A percentile compares a stretch with the other conserved stretches of the same genome.
These are phyloP conservation scores for Leccinum subspadiceum DNA, from an alignment of 1,284 basidiomycete genomes.

Conservation along the genomic window DNA sequence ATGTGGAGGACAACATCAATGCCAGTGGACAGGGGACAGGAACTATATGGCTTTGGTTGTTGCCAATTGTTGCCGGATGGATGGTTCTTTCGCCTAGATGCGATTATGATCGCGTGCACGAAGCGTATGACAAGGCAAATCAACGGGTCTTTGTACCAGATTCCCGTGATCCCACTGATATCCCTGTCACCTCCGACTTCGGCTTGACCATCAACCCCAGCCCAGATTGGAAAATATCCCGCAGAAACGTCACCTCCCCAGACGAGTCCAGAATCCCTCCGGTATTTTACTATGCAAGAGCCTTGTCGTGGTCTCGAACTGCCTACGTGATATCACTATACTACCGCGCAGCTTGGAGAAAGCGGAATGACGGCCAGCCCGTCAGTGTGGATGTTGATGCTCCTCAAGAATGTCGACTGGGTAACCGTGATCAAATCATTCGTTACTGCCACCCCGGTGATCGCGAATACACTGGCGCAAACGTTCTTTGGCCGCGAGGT, in stretches of 20 bases:
- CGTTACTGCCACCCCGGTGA: conserved; percentile 22
- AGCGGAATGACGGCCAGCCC: background rate
- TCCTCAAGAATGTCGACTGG: conserved; percentile 19
- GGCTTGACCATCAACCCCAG: conserved; percentile 25
- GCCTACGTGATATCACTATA: conserved; percentile 18
- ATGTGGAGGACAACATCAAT: conserved; percentile 6
- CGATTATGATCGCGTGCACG: conserved; percentile 31
- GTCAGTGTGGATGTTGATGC: background rate
- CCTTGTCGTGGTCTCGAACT: conserved; percentile 25
- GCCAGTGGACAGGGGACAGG: conserved; percentile 38
- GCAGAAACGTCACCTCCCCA: conserved; percentile 10
- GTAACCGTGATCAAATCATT: conserved; percentile 27
- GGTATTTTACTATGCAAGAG: conserved; percentile 33
- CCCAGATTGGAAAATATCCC: conserved; percentile 2
- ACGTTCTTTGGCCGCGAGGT: conserved; percentile 28
- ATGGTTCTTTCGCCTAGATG: conserved; percentile 42
- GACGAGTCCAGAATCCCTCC: conserved; percentile 28
- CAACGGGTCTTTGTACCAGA: conserved; percentile 6
- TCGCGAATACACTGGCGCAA: background rate
- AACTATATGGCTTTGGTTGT: conserved; percentile 41
- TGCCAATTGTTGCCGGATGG: conserved; percentile 43
- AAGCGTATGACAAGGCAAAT: conserved; percentile 36
- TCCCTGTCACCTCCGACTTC: conserved; percentile 10
- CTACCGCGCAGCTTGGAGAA: conserved; percentile 25
- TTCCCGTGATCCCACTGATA: background rate